These are phyloP conservation scores for Jackrogersella multiformis DNA, from an alignment of 495 filamentous ascomycete species.

Conservation along the genomic window DNA sequence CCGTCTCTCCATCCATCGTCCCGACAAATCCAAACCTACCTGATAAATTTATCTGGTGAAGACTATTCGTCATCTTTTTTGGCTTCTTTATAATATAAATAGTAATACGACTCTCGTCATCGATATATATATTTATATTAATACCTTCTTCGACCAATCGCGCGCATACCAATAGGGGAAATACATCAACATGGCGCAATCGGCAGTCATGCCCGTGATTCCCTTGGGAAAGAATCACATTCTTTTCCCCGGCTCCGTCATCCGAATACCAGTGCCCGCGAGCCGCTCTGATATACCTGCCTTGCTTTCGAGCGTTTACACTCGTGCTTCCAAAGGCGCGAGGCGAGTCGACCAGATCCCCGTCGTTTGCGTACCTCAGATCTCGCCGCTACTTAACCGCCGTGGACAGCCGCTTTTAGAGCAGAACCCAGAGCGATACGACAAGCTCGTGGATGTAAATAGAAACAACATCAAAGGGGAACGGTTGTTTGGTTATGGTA, in stretches of 20 bases:
- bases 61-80: conserved; percentile 5
- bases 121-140: not conserved
- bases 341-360: conserved; percentile 71
- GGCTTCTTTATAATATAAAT: conserved; percentile 10
- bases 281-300: conserved; percentile 85
- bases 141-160: conserved; percentile 14
- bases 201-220: conserved; percentile 71
- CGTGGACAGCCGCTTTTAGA: conserved; percentile 75
- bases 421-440: conserved; percentile 58
- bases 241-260: conserved; percentile 80
- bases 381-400: conserved; percentile 70
- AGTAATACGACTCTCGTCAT: conserved; percentile 9
- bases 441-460: conserved; percentile 60
- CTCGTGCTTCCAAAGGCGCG: conserved; percentile 68
- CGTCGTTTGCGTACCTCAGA: conserved; percentile 84
- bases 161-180: conserved; percentile 27
- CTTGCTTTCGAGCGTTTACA: conserved; percentile 79
- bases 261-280: conserved; percentile 75
- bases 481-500: conserved; percentile 79
- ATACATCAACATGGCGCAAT: conserved; percentile 45
- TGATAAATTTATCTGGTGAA: not conserved
- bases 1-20: not conserved
- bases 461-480: conserved; percentile 67
- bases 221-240: conserved; percentile 77
- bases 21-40: not conserved